Percentiles rank a stretch among this genome's conserved stretches.
Conservation (phyloP, 345 rosid genomes). For the thale cress (Arabidopsis thaliana) region DNA sequence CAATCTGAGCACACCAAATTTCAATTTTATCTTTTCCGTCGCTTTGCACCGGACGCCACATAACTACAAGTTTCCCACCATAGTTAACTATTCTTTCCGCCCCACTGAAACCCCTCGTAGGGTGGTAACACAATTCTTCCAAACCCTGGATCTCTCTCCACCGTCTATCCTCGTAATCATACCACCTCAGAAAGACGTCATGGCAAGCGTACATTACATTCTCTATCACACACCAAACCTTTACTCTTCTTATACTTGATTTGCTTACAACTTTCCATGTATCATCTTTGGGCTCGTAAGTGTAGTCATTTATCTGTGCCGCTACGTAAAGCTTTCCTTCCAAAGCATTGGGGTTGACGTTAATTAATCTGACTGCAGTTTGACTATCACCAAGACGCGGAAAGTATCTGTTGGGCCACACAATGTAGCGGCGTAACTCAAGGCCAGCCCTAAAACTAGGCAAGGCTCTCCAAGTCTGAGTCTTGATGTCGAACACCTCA, state of each 20-base stretch:
- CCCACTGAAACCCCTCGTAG: no score
- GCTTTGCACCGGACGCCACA: no score
- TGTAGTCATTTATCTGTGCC: not conserved
- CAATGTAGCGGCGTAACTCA: not conserved
- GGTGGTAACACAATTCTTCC: no score
- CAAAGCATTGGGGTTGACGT: not conserved
- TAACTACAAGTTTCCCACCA: no score
- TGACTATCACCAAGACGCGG: no score
- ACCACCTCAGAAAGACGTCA: no score
- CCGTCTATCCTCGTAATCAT: no score
- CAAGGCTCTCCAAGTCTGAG: not conserved
- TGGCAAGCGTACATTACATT: not conserved
- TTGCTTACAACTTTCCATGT: not conserved
- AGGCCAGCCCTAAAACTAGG: not conserved
- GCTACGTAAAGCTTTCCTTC: not conserved
- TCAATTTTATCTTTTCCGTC: no score
- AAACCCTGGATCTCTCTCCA: no score
- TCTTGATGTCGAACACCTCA: conserved; percentile 1
- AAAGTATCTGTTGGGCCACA: no score
- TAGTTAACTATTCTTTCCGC: no score
- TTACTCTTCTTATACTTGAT: not conserved
- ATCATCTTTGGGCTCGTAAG: not conserved
- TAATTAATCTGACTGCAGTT: not conserved
- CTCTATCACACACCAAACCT: not conserved
- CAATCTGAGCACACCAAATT: no score